A percentile compares a stretch with the other conserved stretches of the same genome.
These are phyloP conservation scores for Pichia nakasei DNA, from an alignment of 805 yeast species.

Conservation along the genomic window DNA sequence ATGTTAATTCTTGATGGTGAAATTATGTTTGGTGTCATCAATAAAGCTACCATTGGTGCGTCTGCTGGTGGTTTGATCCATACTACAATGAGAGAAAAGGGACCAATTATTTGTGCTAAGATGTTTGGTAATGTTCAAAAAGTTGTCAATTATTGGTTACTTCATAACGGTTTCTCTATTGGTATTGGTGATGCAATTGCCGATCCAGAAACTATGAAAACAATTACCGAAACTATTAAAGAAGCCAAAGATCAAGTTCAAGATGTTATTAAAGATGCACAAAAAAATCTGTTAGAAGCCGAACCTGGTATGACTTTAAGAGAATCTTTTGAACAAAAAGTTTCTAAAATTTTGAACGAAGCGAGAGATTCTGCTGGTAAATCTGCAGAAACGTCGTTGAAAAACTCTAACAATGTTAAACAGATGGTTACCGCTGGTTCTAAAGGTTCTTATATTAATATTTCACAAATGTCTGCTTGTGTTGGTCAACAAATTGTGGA, in stretches of 20 bases:
- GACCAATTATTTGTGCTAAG: slow-evolving; percentile 81
- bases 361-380: slow-evolving; percentile 99
- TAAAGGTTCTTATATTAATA: slow-evolving; percentile 96
- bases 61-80: slow-evolving; percentile 97
- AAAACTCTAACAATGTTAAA: slow-evolving; percentile 89
- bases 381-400: slow-evolving; percentile 93
- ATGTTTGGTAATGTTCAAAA: slow-evolving; percentile 89
- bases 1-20: slow-evolving; percentile 95
- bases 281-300: slow-evolving; percentile 76
- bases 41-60: slow-evolving; percentile 97
- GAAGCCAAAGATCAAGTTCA: slow-evolving; percentile 93
- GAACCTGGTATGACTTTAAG: slow-evolving; percentile 99
- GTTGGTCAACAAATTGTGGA: slow-evolving; percentile 99
- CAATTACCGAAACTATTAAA: slow-evolving; percentile 85
- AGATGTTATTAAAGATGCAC: slow-evolving; percentile 88
- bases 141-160: slow-evolving; percentile 91
- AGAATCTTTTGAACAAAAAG: slow-evolving; percentile 97
- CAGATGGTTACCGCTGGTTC: slow-evolving; percentile 99
- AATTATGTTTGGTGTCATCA: slow-evolving; percentile 95
- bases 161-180: slow-evolving; percentile 95
- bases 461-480: slow-evolving; percentile 99
- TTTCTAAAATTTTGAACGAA: slow-evolving; percentile 87
- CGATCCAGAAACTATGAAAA: slow-evolving; percentile 91
- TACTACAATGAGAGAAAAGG: slow-evolving; percentile 96
- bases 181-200: slow-evolving; percentile 99